These are phyloP conservation scores for Dactylellina drechsleri DNA, from an alignment of 2,329 filamentous ascomycete species.

Conservation along the genomic window DNA sequence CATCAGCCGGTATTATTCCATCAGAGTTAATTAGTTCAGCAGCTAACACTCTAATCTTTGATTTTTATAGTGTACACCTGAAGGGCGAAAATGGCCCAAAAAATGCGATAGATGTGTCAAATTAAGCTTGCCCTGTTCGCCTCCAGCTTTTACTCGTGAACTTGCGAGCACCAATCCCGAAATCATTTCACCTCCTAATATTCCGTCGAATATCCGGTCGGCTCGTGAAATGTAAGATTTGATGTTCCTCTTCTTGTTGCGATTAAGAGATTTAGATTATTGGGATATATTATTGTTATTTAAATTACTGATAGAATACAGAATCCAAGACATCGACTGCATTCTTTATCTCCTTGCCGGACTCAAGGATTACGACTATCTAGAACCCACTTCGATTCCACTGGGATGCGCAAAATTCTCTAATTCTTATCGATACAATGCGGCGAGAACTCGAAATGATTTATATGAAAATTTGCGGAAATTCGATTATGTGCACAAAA, in stretches of 20 bases:
- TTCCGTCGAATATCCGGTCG: background rate
- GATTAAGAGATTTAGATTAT: background rate
- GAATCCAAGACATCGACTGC: slow-evolving; percentile 18
- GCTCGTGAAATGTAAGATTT: slow-evolving; percentile 8
- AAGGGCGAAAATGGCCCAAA: slow-evolving; percentile 3
- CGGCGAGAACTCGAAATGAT: background rate
- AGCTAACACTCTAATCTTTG: background rate
- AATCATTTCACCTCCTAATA: background rate
- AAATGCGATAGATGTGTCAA: slow-evolving; percentile 12
- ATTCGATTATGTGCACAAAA: background rate
- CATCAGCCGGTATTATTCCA: background rate
- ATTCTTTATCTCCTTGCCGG: slow-evolving; percentile 11
- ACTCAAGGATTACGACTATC: background rate
- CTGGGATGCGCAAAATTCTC: too few relatives aligned
- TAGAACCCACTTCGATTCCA: too few relatives aligned
- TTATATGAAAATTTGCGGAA: background rate
- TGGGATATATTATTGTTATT: background rate
- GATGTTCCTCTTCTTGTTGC: background rate
- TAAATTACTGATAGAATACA: background rate
- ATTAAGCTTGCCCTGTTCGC: background rate
- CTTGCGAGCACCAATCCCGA: background rate
- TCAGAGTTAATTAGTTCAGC: too few relatives aligned
- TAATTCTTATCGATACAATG: background rate
- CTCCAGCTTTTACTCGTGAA: background rate
- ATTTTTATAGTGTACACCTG: slow-evolving; percentile 3